Conservation (phyloP, 768 basidiomycete species). For the Calocera viscosa region DNA sequence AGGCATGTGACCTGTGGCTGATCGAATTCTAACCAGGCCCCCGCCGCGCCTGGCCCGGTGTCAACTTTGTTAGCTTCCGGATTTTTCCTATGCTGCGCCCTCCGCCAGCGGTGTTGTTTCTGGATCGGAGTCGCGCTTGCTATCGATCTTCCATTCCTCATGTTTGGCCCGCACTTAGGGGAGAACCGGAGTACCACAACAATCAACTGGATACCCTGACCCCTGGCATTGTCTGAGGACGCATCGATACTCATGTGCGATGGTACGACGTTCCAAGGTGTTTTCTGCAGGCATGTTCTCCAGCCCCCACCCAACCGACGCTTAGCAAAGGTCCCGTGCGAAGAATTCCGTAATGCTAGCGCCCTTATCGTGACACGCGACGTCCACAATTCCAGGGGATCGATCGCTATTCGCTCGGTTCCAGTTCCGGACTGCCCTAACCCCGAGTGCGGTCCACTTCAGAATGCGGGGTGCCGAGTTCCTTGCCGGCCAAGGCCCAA, state of each 20-base stretch:
- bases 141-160: constrained; percentile 4
- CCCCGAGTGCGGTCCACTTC: not conserved
- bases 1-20: not conserved
- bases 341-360: not conserved
- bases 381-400: not conserved
- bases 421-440: not conserved
- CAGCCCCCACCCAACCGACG: not conserved
- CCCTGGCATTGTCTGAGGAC: not conserved
- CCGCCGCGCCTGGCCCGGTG: not conserved
- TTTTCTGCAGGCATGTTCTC: not conserved
- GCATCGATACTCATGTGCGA: not conserved
- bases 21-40: not conserved
- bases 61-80: not conserved
- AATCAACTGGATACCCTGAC: not conserved
- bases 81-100: not conserved
- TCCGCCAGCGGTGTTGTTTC: not conserved
- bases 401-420: not conserved
- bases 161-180: not conserved
- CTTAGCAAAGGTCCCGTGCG: not conserved
- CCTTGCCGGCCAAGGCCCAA: not conserved
- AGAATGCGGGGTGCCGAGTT: not conserved
- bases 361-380: not conserved
- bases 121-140: not conserved
- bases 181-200: not conserved
- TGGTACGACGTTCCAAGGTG: not conserved